phyloP scores from a whole-genome alignment of 495 filamentous ascomycete genomes.

The Neurospora sublineolata region DNA sequence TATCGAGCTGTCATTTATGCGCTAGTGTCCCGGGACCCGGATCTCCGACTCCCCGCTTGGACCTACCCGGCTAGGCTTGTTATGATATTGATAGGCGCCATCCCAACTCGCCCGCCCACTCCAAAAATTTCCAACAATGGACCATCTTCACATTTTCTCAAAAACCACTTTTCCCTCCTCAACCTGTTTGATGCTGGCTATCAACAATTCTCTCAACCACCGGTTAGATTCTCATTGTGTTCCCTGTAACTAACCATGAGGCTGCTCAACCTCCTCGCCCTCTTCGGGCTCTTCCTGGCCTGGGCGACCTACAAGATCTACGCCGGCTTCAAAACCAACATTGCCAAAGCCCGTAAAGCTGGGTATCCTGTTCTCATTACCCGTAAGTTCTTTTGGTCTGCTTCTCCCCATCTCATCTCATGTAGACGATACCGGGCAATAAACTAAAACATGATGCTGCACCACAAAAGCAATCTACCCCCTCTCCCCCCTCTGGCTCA shows the following conservation, averaged over 20 bases:
- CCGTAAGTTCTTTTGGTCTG: slow-evolving; percentile 26
- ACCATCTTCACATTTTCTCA: neutral
- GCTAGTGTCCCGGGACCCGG: neutral
- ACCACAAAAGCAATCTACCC: slow-evolving; percentile 17
- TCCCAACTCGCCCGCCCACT: neutral
- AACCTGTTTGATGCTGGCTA: neutral
- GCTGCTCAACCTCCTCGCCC: slow-evolving; percentile 1
- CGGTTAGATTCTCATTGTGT: neutral
- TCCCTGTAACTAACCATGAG: neutral
- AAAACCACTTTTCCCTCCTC: neutral
- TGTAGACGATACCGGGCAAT: neutral
- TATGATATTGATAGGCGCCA: neutral
- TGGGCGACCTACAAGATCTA: slow-evolving; percentile 12
- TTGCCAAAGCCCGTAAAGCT: slow-evolving; percentile 32
- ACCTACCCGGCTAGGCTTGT: neutral
- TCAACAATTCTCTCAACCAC: neutral
- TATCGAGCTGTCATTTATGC: neutral
- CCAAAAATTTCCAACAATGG: neutral
- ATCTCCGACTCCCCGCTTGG: neutral
- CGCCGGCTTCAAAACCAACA: slow-evolving; percentile 26
- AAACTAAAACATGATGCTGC: neutral
- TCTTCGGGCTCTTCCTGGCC: slow-evolving; percentile 4
- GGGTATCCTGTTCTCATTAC: slow-evolving; percentile 33
- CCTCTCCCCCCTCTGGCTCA: slow-evolving; percentile 38
- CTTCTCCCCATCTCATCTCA: neutral